Conservation (phyloP, 345 rosid genomes). For the Cardiospermum halicacabum region DNA sequence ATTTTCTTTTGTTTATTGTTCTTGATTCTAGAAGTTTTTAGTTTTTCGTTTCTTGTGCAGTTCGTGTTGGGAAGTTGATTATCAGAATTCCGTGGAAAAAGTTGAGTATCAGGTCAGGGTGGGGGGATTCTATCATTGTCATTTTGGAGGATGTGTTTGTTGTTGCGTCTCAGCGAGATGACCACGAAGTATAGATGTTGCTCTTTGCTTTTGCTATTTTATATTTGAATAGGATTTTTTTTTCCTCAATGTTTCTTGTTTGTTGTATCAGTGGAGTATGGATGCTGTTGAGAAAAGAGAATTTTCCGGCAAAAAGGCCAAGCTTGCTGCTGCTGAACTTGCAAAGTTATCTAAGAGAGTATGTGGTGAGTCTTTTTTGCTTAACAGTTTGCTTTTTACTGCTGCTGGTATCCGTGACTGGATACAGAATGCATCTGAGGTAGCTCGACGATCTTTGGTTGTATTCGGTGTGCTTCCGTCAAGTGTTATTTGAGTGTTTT, state of each 20-base stretch:
- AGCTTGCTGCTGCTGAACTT: constrained; percentile 92
- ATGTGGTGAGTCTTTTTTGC: constrained; percentile 43
- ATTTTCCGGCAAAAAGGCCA: constrained; percentile 83
- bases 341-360: constrained; percentile 72
- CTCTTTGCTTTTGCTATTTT: background rate
- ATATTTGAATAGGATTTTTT: background rate
- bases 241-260: background rate
- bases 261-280: constrained; percentile 52
- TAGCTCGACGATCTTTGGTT: background rate
- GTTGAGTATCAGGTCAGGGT: too few species aligned
- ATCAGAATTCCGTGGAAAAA: constrained; percentile 81
- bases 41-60: constrained; percentile 19
- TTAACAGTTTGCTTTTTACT: background rate
- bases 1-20: background rate
- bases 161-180: constrained; percentile 63
- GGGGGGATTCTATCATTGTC: constrained; percentile 71
- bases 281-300: constrained; percentile 79
- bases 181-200: constrained; percentile 54
- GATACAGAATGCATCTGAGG: background rate
- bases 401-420: background rate
- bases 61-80: constrained; percentile 72
- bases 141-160: constrained; percentile 71
- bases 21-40: background rate
- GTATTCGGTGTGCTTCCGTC: background rate
- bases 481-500: background rate